A percentile compares a stretch with the other conserved stretches of the same genome.
These are phyloP conservation scores for Dryadomyces sulphureus DNA, from an alignment of 2,329 filamentous ascomycete genomes.

Conservation along the genomic window DNA sequence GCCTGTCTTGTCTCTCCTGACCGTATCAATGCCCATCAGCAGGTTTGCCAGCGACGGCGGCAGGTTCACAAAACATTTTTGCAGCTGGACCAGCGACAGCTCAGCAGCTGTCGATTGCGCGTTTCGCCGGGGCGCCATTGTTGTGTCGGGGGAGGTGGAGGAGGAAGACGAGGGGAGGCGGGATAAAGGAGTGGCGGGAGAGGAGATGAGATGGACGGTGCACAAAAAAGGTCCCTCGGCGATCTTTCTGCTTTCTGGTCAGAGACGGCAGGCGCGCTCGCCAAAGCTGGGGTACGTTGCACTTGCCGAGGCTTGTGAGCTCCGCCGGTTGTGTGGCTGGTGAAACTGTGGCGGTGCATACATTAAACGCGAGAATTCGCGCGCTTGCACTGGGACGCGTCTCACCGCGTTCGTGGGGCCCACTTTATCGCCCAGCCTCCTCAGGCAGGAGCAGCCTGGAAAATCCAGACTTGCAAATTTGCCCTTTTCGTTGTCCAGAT, in stretches of 20 bases:
- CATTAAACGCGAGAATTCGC: conserved; percentile 13
- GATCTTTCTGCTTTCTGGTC: not conserved
- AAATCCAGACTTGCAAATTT: not conserved
- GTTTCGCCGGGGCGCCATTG: conserved; percentile 34
- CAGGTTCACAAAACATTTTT: conserved; percentile 90
- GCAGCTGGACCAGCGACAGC: conserved; percentile 71
- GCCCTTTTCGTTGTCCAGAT: not conserved
- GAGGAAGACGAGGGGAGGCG: not conserved
- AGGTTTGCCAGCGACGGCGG: conserved; percentile 71
- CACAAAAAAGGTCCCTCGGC: not conserved
- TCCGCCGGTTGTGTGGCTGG: not conserved
- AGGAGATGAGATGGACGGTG: not conserved
- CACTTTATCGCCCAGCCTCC: conserved; percentile 9
- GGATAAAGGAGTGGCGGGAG: not conserved
- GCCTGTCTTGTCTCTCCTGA: conserved; percentile 31
- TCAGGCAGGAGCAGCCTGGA: not conserved
- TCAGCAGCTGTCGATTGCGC: conserved; percentile 59
- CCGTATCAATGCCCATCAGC: conserved; percentile 78
- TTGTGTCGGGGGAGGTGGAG: not conserved
- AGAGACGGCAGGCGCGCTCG: conserved; percentile 4
- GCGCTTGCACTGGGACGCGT: conserved; percentile 8
- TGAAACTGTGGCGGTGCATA: conserved; percentile 4
- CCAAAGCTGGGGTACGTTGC: not conserved
- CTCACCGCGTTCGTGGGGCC: conserved; percentile 3
- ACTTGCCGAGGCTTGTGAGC: conserved; percentile 8